phyloP scores from a whole-genome alignment of 192 early-diverging fungal genomes.

The Mortierella hygrophila region DNA sequence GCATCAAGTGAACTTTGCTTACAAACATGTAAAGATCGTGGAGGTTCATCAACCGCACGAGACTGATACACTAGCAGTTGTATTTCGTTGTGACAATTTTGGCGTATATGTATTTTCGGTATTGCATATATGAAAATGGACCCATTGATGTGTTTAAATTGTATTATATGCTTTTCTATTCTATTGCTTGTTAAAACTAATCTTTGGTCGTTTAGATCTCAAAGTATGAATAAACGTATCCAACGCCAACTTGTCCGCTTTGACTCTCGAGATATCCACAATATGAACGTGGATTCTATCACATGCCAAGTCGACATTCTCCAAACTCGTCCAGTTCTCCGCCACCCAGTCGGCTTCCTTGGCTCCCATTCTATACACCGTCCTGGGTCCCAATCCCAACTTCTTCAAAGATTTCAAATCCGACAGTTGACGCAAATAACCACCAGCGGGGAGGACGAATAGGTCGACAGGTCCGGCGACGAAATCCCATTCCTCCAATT shows the following conservation, averaged over 20 bases:
- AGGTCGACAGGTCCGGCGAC: conserved; percentile 20
- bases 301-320: conserved; percentile 12
- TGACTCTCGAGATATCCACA: conserved; percentile 25
- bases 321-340: conserved; percentile 23
- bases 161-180: background rate
- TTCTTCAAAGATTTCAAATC: conserved; percentile 21
- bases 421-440: conserved; percentile 17
- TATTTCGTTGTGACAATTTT: too few relatives aligned
- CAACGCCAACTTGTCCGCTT: conserved; percentile 22
- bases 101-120: too few relatives aligned
- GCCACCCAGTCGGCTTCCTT: conserved; percentile 25
- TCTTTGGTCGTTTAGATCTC: conserved; percentile 23
- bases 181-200: conserved; percentile 13
- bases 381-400: conserved; percentile 19
- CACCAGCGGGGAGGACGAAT: conserved; percentile 13
- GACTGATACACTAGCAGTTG: too few relatives aligned
- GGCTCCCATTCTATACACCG: conserved; percentile 23
- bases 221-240: conserved; percentile 28
- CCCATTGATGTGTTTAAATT: too few relatives aligned
- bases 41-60: too few relatives aligned
- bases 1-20: too few relatives aligned
- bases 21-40: too few relatives aligned
- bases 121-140: too few relatives aligned
- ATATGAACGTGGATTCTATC: conserved; percentile 5
- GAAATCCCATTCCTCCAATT: conserved; percentile 24